phyloP scores from a whole-genome alignment of 2,329 filamentous ascomycete species.

The Fragosphaeria purpurea region DNA sequence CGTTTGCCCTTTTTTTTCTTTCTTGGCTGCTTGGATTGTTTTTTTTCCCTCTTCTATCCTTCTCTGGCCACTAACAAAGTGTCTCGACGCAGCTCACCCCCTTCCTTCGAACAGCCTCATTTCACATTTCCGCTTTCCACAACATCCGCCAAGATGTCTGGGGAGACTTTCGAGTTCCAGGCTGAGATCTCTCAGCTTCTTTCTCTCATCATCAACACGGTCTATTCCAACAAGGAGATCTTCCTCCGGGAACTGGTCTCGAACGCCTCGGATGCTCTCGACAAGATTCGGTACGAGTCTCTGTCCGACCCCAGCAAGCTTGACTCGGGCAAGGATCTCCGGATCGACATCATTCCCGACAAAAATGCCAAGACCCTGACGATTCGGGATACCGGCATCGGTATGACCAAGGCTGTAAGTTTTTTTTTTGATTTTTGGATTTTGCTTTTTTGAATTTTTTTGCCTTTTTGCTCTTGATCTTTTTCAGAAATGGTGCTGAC shows the following conservation, averaged over 20 bases:
- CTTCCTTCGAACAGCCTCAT: no score
- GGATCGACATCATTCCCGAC: slow-evolving; percentile 97
- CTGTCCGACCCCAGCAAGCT: slow-evolving; percentile 96
- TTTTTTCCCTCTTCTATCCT: neutral
- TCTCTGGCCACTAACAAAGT: no score
- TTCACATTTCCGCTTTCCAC: neutral
- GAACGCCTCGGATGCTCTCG: slow-evolving; percentile 96
- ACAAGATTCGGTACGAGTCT: slow-evolving; percentile 99
- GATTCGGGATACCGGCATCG: slow-evolving; percentile 96
- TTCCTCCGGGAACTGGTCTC: slow-evolving; percentile 98
- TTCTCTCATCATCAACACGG: slow-evolving; percentile 99
- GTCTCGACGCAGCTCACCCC: no score
- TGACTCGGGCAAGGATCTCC: slow-evolving; percentile 93
- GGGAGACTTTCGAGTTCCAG: slow-evolving; percentile 98
- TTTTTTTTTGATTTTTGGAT: neutral
- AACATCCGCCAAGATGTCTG: slow-evolving; percentile 62
- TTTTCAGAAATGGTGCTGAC: neutral
- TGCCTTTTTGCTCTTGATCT: neutral
- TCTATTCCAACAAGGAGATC: slow-evolving; percentile 99
- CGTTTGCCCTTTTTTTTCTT: neutral
- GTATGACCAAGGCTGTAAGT: slow-evolving; percentile 99
- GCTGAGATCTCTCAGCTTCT: slow-evolving; percentile 99
- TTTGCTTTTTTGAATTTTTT: neutral
- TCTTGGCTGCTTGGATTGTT: neutral
- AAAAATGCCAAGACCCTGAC: slow-evolving; percentile 96